Conservation (phyloP, 2,329 filamentous ascomycete species). For the Ploettnerulaceae sp. region DNA sequence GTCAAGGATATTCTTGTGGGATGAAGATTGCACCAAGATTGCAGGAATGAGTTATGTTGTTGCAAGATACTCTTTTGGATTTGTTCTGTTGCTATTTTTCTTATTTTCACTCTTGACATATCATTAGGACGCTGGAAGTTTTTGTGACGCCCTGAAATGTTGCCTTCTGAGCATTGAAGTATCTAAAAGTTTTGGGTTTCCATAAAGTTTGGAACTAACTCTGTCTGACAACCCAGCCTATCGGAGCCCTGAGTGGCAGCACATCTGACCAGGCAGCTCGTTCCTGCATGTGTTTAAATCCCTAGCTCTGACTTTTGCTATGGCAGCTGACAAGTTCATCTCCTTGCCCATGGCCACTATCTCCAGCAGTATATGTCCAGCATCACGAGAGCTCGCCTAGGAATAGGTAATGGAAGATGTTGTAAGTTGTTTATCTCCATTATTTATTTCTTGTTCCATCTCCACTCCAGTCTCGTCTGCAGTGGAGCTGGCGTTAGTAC, state of each 20-base stretch:
- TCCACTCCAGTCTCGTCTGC: not conserved
- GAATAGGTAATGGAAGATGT: not conserved
- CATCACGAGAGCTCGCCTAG: no score
- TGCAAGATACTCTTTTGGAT: not conserved
- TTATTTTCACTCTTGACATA: no score
- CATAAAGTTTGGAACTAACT: no score
- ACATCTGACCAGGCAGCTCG: slow-evolving; percentile 1
- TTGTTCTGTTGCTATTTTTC: not conserved
- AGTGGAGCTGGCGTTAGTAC: no score
- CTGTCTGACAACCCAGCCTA: no score
- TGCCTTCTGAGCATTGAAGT: no score
- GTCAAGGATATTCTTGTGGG: no score
- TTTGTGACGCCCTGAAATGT: no score
- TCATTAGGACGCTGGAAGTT: no score
- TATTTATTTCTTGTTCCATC: no score
- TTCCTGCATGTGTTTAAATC: slow-evolving; percentile 4
- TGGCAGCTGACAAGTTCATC: not conserved
- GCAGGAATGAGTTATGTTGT: not conserved
- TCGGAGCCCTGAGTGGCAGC: not conserved
- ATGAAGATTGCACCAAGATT: no score
- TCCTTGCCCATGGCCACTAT: not conserved
- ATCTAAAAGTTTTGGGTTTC: no score
- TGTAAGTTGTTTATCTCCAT: slow-evolving; percentile 4
- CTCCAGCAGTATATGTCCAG: not conserved
- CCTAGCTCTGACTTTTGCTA: not conserved